These are phyloP conservation scores for Ceratocystis cacaofunesta DNA, from an alignment of 2,329 filamentous ascomycete species.

Conservation along the genomic window DNA sequence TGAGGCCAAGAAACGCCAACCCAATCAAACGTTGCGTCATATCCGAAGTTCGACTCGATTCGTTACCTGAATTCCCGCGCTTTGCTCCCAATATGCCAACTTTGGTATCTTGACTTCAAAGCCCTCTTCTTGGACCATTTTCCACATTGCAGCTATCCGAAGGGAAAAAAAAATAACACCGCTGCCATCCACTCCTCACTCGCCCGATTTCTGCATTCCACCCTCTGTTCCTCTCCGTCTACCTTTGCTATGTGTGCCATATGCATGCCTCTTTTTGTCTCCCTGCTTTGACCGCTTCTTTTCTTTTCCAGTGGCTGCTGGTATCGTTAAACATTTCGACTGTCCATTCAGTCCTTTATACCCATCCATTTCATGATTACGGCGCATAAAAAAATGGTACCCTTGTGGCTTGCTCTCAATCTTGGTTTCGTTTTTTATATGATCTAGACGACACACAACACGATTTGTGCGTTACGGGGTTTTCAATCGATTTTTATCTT, in stretches of 20 bases:
- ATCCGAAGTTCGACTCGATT: not conserved
- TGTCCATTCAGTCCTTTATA: conserved; percentile 6
- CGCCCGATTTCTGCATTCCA: not conserved
- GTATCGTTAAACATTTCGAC: not conserved
- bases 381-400: conserved; percentile 3
- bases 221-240: not conserved
- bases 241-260: not conserved
- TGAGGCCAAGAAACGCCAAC: not conserved
- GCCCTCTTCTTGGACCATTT: not conserved
- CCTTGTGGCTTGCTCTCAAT: not conserved
- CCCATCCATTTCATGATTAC: conserved; percentile 4
- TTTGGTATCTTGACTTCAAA: not conserved
- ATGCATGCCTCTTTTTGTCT: not conserved
- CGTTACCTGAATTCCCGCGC: not conserved
- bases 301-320: conserved; percentile 6
- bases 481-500: conserved; percentile 2
- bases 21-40: not conserved
- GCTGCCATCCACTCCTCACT: not conserved
- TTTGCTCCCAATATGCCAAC: not conserved
- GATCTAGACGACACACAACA: conserved; percentile 1
- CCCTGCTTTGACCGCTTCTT: not conserved
- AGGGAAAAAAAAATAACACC: not conserved
- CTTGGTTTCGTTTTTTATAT: conserved; percentile 1
- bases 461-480: not conserved
- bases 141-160: not conserved